Evolutionary conservation across 2,329 filamentous ascomycete genomes (phyloP).

Genomic region (Trichoderma polysporum): DNA sequence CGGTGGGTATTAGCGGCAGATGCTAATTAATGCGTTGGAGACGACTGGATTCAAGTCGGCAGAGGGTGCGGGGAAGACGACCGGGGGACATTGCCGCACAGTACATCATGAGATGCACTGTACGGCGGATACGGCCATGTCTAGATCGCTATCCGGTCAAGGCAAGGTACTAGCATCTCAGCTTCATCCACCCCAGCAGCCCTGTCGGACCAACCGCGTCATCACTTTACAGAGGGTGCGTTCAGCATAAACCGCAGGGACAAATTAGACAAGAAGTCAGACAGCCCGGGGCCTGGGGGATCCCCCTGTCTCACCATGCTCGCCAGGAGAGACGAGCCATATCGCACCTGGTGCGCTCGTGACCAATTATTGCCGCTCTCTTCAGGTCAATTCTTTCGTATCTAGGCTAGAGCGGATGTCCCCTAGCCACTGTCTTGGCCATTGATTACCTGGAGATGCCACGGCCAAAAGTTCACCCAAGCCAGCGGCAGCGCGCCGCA

Average conservation of each 20-base stretch:
- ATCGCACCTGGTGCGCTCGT: not conserved
- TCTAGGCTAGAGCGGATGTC: constrained; percentile 3
- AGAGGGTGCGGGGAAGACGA: not conserved
- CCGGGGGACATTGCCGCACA: not conserved
- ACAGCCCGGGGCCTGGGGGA: not conserved
- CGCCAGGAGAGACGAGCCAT: not conserved
- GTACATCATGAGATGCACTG: not conserved
- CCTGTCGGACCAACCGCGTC: not conserved
- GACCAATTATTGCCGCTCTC: not conserved
- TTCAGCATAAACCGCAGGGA: not conserved
- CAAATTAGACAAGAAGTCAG: not conserved
- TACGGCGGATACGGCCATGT: constrained; percentile 5
- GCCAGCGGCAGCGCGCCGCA: constrained; percentile 48
- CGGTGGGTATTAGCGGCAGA: constrained; percentile 14
- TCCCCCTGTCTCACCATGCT: constrained; percentile 8
- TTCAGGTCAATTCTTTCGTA: not conserved
- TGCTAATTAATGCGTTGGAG: not conserved
- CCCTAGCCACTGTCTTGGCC: not conserved
- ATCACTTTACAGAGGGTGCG: not conserved
- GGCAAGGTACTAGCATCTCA: not conserved
- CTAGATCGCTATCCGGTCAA: not conserved
- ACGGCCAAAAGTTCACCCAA: constrained; percentile 50
- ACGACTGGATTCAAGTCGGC: not conserved
- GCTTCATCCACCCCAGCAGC: not conserved
- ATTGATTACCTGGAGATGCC: constrained; percentile 42